phyloP scores from a whole-genome alignment of 768 basidiomycete genomes.

The Hysterangium stoloniferum region DNA sequence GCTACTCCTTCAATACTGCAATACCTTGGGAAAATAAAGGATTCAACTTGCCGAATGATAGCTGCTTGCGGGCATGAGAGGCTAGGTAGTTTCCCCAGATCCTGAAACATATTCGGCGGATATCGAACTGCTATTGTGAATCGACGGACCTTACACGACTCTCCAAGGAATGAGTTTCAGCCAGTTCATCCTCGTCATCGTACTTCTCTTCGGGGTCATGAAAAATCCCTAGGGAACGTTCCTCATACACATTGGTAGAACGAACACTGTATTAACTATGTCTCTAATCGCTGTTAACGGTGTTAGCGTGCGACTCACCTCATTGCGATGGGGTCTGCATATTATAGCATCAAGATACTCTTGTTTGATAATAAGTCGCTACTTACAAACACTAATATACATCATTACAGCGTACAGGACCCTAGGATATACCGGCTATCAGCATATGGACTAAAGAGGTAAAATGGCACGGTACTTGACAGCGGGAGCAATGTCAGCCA shows the following conservation, averaged over 20 bases:
- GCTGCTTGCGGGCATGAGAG: constrained; percentile 78
- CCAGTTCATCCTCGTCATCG: too few species aligned
- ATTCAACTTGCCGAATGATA: constrained; percentile 69
- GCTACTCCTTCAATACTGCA: not conserved
- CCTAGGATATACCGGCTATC: constrained; percentile 28
- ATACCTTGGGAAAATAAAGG: constrained; percentile 1
- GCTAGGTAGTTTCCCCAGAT: constrained; percentile 67
- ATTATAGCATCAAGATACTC: not conserved
- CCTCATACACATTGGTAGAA: constrained; percentile 87
- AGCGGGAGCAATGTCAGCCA: constrained; percentile 76
- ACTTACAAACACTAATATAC: constrained; percentile 50
- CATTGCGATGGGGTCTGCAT: not conserved
- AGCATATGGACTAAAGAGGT: not conserved
- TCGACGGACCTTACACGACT: constrained; percentile 22
- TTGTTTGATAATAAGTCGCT: not conserved
- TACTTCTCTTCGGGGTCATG: constrained; percentile 37
- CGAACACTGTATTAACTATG: constrained; percentile 59
- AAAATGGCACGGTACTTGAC: constrained; percentile 50
- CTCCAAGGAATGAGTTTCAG: constrained; percentile 35
- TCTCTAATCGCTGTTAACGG: constrained; percentile 27
- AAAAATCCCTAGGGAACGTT: constrained; percentile 81
- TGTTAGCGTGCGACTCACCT: not conserved
- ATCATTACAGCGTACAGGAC: constrained; percentile 91
- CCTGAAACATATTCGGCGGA: constrained; percentile 28
- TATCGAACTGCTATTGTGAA: not conserved